phyloP scores from a whole-genome alignment of 225 moss, liverwort and hornwort genomes.

The Bryum argenteum region DNA sequence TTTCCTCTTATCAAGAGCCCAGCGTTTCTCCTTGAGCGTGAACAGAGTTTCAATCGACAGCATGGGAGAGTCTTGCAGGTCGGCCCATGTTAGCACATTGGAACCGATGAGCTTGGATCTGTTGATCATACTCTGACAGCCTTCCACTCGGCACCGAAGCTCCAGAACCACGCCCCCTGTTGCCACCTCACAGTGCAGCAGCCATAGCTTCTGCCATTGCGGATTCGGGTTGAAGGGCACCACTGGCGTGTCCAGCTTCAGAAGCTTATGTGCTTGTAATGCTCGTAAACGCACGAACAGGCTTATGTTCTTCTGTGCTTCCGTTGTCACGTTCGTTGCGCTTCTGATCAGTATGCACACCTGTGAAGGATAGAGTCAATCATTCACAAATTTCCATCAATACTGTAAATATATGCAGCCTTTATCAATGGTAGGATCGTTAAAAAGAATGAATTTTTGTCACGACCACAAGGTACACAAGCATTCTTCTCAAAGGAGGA shows the following conservation, averaged over 20 bases:
- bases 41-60: conserved; percentile 64
- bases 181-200: conserved; percentile 80
- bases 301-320: conserved; percentile 40
- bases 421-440: too few species aligned
- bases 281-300: conserved; percentile 74
- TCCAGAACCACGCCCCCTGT: conserved; percentile 70
- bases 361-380: conserved; percentile 7
- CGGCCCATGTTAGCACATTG: conserved; percentile 60
- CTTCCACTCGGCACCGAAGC: conserved; percentile 59
- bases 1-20: conserved; percentile 30
- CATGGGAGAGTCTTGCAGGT: conserved; percentile 53
- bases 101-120: conserved; percentile 56
- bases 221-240: conserved; percentile 42
- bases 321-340: conserved; percentile 35
- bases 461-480: too few species aligned
- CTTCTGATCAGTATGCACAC: conserved; percentile 73
- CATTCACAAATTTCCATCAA: too few species aligned
- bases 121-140: conserved; percentile 51
- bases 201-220: conserved; percentile 89
- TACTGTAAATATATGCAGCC: too few species aligned
- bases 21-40: conserved; percentile 49
- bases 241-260: conserved; percentile 73
- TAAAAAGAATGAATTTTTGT: too few species aligned
- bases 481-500: too few species aligned
- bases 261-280: conserved; percentile 65